Evolutionary conservation across 2,329 filamentous ascomycete genomes (phyloP).

Genomic region (Capronia epimyces): DNA sequence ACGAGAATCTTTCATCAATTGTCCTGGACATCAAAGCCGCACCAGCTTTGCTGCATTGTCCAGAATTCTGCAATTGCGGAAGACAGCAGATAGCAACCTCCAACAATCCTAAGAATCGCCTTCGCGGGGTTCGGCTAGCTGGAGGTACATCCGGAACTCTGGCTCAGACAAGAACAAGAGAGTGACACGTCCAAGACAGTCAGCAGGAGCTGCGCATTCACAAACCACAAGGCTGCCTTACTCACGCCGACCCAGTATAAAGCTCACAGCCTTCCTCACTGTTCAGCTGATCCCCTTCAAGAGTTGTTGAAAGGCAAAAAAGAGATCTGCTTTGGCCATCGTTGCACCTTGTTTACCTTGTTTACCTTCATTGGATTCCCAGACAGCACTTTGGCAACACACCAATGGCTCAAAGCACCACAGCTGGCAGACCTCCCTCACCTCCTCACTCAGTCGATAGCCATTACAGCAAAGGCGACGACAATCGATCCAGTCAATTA

Average conservation of each 20-base stretch:
- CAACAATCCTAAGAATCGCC: background rate
- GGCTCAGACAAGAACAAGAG: constrained; percentile 12
- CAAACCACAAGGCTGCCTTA: constrained; percentile 5
- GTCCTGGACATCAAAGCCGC: constrained; percentile 19
- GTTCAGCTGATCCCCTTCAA: background rate
- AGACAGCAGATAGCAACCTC: constrained; percentile 10
- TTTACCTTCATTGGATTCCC: background rate
- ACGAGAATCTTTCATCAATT: constrained; percentile 20
- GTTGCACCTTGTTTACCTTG: background rate
- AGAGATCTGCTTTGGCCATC: background rate
- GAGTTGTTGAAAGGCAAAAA: background rate
- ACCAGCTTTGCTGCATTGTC: constrained; percentile 11
- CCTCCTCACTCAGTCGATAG: constrained; percentile 27
- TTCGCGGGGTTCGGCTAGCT: background rate
- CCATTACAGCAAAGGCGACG: constrained; percentile 15
- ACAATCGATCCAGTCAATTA: constrained; percentile 2
- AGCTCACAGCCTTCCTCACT: background rate
- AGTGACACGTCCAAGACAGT: constrained; percentile 5
- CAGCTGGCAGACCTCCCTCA: constrained; percentile 19
- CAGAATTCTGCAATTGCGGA: constrained; percentile 5
- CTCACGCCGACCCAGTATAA: background rate
- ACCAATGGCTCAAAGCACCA: constrained; percentile 15
- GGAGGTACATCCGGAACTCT: constrained; percentile 13
- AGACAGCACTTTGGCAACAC: background rate
- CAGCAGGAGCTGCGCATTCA: background rate